Percentiles rank a stretch among this genome's conserved stretches.
These are phyloP conservation scores for Diplocarpon mali DNA, from an alignment of 2,329 filamentous ascomycete genomes.

Conservation along the genomic window DNA sequence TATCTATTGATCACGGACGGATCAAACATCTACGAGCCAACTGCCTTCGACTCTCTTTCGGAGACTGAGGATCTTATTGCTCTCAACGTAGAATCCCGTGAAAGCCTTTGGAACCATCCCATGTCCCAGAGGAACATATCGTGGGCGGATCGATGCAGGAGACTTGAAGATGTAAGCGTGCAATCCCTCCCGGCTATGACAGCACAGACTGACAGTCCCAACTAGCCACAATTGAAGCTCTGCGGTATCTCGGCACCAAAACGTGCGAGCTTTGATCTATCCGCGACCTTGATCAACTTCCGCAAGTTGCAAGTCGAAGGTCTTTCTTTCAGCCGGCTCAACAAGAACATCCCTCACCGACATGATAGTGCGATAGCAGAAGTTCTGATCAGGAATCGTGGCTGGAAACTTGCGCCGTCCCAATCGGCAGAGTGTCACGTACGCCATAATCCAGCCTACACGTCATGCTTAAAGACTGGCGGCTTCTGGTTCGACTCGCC, in stretches of 20 bases:
- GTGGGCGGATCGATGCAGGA: constrained; percentile 4
- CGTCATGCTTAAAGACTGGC: constrained; percentile 4
- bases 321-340: neutral
- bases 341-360: neutral
- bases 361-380: neutral
- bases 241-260: constrained; percentile 1
- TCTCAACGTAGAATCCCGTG: constrained; percentile 5
- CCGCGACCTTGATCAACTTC: constrained; percentile 6
- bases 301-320: constrained; percentile 1
- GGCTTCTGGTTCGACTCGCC: constrained; percentile 10
- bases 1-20: constrained; percentile 8
- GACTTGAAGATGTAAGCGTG: constrained; percentile 4
- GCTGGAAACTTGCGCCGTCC: neutral
- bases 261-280: neutral
- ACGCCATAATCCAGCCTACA: constrained; percentile 5
- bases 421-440: neutral
- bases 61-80: constrained; percentile 1
- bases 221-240: constrained; percentile 1
- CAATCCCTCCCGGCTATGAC: neutral
- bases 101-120: constrained; percentile 2
- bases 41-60: constrained; percentile 3
- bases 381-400: neutral
- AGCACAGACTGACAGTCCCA: neutral
- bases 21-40: constrained; percentile 4
- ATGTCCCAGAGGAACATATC: neutral